Evolutionary conservation across 2,329 filamentous ascomycete species (phyloP).

Genomic region (Pseudogymnoascus sp.): DNA sequence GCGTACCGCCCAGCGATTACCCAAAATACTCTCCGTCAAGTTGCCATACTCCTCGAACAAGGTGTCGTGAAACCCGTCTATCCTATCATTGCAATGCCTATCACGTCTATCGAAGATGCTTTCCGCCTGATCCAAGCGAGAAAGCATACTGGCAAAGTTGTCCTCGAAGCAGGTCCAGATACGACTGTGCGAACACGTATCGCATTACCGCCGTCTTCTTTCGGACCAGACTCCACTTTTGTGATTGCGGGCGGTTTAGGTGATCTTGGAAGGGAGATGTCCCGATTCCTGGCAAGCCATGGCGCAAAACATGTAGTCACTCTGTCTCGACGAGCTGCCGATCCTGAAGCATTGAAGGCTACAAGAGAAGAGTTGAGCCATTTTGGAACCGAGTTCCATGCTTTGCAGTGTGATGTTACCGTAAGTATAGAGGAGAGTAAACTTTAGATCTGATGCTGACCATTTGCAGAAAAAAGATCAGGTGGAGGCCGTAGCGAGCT

Average conservation of each 20-base stretch:
- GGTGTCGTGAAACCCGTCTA: not conserved
- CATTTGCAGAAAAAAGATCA: not conserved
- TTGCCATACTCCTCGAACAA: not conserved
- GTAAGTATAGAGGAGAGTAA: not conserved
- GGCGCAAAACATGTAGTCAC: conserved; percentile 26
- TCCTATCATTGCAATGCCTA: not conserved
- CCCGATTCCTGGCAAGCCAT: conserved; percentile 19
- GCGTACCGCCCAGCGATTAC: not conserved
- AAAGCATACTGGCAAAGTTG: conserved; percentile 6
- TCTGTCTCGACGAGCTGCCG: conserved; percentile 20
- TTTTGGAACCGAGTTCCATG: conserved; percentile 14
- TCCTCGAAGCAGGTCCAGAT: not conserved
- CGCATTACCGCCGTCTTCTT: not conserved
- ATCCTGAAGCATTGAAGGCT: conserved; percentile 11
- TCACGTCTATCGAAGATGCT: conserved; percentile 2
- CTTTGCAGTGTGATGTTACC: conserved; percentile 8
- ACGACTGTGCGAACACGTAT: not conserved
- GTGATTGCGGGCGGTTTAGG: conserved; percentile 19
- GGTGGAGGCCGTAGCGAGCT: not conserved
- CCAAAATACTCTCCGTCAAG: not conserved
- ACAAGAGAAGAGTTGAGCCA: conserved; percentile 9
- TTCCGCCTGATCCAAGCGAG: conserved; percentile 1
- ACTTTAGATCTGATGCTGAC: not conserved
- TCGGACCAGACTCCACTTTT: conserved; percentile 23
- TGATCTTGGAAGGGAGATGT: conserved; percentile 21